phyloP scores from a whole-genome alignment of 2,329 filamentous ascomycete species.

The Neurospora sp. region DNA sequence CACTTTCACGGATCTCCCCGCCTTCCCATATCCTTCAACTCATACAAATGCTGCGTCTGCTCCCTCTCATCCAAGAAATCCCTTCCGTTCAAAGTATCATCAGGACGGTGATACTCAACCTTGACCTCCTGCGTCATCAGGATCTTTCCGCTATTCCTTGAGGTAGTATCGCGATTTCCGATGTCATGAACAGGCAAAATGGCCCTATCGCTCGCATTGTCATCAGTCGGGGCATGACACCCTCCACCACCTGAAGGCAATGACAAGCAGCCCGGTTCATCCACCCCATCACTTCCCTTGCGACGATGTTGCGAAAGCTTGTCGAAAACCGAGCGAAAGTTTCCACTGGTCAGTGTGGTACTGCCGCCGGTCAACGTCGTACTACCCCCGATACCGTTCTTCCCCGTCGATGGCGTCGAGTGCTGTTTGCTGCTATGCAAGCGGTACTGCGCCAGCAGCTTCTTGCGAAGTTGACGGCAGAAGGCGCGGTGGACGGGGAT shows the following conservation, averaged over 20 bases:
- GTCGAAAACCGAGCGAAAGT: neutral
- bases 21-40: neutral
- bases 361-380: neutral
- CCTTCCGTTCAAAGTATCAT: neutral
- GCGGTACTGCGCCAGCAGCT: neutral
- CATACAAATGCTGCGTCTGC: neutral
- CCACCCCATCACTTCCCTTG: neutral
- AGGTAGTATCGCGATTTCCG: neutral
- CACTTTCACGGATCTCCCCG: neutral
- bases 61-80: neutral
- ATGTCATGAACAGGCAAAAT: neutral
- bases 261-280: neutral
- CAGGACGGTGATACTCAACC: conserved; percentile 1
- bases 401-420: neutral
- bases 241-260: neutral
- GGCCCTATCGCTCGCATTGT: neutral
- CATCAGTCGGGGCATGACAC: neutral
- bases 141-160: neutral
- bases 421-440: neutral
- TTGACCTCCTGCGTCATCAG: conserved; percentile 5
- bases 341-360: neutral
- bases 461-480: conserved; percentile 3
- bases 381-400: neutral
- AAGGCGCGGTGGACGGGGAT: conserved; percentile 12
- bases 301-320: neutral